Conservation (phyloP, 257 asterid genomes). For the Anisodus acutangulus region DNA sequence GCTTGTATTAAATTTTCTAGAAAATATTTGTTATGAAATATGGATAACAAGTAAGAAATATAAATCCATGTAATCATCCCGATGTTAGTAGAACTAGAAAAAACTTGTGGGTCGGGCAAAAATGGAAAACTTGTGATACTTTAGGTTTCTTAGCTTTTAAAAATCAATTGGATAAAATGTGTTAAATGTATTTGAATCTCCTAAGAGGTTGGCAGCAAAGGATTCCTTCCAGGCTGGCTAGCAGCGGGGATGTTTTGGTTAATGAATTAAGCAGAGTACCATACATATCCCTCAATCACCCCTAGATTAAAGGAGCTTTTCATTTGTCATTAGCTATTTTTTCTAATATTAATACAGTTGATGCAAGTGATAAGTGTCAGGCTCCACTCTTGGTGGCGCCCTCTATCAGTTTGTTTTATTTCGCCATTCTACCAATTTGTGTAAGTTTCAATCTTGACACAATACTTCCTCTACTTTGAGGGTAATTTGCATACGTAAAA, state of each 20-base stretch:
- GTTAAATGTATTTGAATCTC: background rate
- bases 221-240: constrained; percentile 8
- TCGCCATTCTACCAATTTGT: background rate
- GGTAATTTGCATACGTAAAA: background rate
- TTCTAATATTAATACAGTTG: background rate
- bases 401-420: background rate
- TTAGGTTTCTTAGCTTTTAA: constrained; percentile 14
- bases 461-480: background rate
- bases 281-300: background rate
- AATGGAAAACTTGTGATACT: constrained; percentile 2
- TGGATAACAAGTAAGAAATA: background rate
- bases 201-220: background rate
- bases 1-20: background rate
- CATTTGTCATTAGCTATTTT: background rate
- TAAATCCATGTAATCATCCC: background rate
- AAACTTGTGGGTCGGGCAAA: background rate
- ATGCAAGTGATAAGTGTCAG: background rate
- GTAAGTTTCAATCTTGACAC: background rate
- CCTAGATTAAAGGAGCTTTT: constrained; percentile 6
- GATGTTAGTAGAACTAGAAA: constrained; percentile 3
- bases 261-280: background rate
- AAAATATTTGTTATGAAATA: background rate
- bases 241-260: background rate
- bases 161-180: constrained; percentile 9
- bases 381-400: background rate